These are phyloP conservation scores for Penicillium daleae DNA, from an alignment of 495 filamentous ascomycete genomes.

Conservation along the genomic window DNA sequence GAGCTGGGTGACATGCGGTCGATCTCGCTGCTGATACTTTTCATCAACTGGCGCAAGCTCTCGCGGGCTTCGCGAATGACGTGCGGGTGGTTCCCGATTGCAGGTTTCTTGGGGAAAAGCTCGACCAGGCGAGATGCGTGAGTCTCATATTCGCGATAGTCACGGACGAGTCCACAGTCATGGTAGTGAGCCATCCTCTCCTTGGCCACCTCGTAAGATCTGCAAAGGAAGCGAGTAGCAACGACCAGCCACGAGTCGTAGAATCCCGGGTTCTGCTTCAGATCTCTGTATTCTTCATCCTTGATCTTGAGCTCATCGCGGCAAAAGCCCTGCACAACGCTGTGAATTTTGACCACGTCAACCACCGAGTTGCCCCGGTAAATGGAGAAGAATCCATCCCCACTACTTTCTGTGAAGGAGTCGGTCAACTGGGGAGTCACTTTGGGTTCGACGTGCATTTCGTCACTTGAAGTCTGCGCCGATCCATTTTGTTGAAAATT, in stretches of 20 bases:
- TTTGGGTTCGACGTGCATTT: slow-evolving; percentile 26
- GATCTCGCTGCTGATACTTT: slow-evolving; percentile 60
- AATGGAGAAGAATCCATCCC: slow-evolving; percentile 45
- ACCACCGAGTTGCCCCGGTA: slow-evolving; percentile 54
- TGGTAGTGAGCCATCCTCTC: slow-evolving; percentile 58
- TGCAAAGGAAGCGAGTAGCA: slow-evolving; percentile 62
- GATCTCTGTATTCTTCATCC: slow-evolving; percentile 51
- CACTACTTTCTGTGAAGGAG: slow-evolving; percentile 52
- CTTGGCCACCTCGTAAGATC: slow-evolving; percentile 64
- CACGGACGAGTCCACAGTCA: slow-evolving; percentile 65
- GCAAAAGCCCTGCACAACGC: slow-evolving; percentile 79
- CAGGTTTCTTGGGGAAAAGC: slow-evolving; percentile 39
- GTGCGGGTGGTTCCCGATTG: slow-evolving; percentile 33
- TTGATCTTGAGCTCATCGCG: slow-evolving; percentile 65
- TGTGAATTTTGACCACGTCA: slow-evolving; percentile 76
- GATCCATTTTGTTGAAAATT: slow-evolving; percentile 44
- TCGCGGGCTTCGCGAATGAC: slow-evolving; percentile 45
- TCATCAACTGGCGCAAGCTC: slow-evolving; percentile 51
- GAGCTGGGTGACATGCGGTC: slow-evolving; percentile 55
- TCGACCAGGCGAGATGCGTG: slow-evolving; percentile 63
- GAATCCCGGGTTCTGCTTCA: slow-evolving; percentile 29
- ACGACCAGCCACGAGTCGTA: slow-evolving; percentile 66
- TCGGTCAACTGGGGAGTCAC: slow-evolving; percentile 37
- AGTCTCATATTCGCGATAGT: slow-evolving; percentile 71
- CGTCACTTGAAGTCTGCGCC: slow-evolving; percentile 29